A percentile compares a stretch with the other conserved stretches of the same genome.
Evolutionary conservation across 1,139 yeast species (phyloP).

Genomic region (Komagataea norvegica): DNA sequence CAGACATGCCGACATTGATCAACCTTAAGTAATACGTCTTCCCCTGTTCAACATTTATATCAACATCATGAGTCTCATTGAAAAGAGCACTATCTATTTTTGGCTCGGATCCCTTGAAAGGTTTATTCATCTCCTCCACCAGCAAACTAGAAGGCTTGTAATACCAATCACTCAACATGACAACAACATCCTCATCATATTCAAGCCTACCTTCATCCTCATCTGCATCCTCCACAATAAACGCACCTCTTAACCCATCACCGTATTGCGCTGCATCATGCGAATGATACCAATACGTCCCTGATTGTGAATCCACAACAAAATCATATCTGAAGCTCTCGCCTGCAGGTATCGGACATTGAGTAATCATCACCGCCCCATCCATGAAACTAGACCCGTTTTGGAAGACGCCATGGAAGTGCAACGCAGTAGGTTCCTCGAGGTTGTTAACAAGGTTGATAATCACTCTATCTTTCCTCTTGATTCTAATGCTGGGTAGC

Average conservation of each 20-base stretch:
- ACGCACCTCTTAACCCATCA: constrained; percentile 55
- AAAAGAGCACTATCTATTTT: constrained; percentile 46
- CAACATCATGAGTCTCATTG: constrained; percentile 44
- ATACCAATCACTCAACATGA: constrained; percentile 48
- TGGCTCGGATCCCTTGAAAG: constrained; percentile 52
- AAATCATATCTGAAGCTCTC: constrained; percentile 47
- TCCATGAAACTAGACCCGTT: constrained; percentile 47
- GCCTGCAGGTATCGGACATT: constrained; percentile 57
- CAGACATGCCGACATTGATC: constrained; percentile 52
- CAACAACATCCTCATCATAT: constrained; percentile 47
- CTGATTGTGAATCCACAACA: constrained; percentile 43
- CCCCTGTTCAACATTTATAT: constrained; percentile 44
- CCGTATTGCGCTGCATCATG: constrained; percentile 54
- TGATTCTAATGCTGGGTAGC: constrained; percentile 44
- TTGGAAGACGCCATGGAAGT: constrained; percentile 55
- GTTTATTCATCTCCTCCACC: constrained; percentile 34
- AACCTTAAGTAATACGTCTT: constrained; percentile 47
- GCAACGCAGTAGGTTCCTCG: constrained; percentile 46
- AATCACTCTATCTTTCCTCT: constrained; percentile 42
- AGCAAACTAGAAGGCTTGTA: constrained; percentile 37
- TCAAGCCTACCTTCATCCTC: constrained; percentile 26
- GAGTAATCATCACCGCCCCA: constrained; percentile 56
- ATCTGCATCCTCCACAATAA: constrained; percentile 42
- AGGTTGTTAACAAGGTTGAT: constrained; percentile 44
- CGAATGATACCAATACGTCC: constrained; percentile 62